phyloP scores from a whole-genome alignment of 768 basidiomycete species.

The Strobilomyces echinocephalus region DNA sequence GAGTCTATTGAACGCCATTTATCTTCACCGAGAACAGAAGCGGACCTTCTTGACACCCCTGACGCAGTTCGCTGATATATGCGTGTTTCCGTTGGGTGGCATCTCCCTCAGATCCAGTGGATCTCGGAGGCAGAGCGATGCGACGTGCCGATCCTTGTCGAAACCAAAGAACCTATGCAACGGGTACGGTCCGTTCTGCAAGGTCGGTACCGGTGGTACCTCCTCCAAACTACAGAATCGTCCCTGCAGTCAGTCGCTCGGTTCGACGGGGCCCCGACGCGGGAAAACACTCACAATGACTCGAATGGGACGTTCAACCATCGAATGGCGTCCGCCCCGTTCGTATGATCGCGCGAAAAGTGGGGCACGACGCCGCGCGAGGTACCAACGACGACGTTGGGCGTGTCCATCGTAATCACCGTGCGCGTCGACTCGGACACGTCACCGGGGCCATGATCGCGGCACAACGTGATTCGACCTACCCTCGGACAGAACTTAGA shows the following conservation, averaged over 20 bases:
- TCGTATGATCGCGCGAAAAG: conserved; percentile 59
- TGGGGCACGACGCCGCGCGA: conserved; percentile 75
- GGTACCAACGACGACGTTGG: conserved; percentile 56
- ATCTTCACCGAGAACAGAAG: not conserved
- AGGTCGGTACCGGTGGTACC: conserved; percentile 59
- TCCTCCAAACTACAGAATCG: conserved; percentile 52
- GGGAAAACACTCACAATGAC: conserved; percentile 58
- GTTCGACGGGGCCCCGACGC: not conserved
- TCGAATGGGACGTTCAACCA: conserved; percentile 77
- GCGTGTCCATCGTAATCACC: conserved; percentile 49
- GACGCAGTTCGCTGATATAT: conserved; percentile 53
- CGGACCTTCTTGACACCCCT: conserved; percentile 70
- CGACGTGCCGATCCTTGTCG: conserved; percentile 40
- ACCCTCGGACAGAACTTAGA: conserved; percentile 26
- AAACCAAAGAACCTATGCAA: conserved; percentile 68
- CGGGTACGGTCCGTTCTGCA: conserved; percentile 47
- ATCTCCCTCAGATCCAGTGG: conserved; percentile 60
- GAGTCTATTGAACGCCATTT: not conserved
- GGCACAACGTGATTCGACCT: conserved; percentile 18
- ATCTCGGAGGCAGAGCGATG: conserved; percentile 62
- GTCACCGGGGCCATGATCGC: conserved; percentile 5
- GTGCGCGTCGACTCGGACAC: not conserved
- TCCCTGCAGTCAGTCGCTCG: not conserved
- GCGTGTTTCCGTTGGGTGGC: conserved; percentile 64
- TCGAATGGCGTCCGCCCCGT: conserved; percentile 42